phyloP scores from a whole-genome alignment of 768 basidiomycete genomes.

The Brasilioporus rufonigricans region DNA sequence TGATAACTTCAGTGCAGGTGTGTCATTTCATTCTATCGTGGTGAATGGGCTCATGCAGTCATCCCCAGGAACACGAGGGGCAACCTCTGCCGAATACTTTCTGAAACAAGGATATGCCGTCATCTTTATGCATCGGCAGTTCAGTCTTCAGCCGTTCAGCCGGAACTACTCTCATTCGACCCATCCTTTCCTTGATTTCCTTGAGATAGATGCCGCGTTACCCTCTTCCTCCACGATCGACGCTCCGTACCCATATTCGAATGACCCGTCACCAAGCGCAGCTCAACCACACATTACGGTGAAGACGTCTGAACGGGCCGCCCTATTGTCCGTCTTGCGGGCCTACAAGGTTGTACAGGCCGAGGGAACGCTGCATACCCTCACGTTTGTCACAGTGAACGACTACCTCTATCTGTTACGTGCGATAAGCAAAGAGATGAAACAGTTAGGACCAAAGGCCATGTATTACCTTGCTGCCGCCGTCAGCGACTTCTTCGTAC shows the following conservation, averaged over 20 bases:
- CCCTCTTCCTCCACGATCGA: conserved; percentile 20
- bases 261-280: conserved; percentile 29
- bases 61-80: conserved; percentile 84
- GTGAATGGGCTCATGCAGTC: conserved; percentile 1
- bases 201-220: conserved; percentile 59
- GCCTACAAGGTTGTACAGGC: conserved; percentile 80
- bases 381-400: conserved; percentile 92
- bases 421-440: conserved; percentile 77
- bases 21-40: conserved; percentile 19
- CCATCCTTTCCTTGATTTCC: conserved; percentile 95
- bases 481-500: conserved; percentile 97
- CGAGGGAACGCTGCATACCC: conserved; percentile 71
- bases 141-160: conserved; percentile 96
- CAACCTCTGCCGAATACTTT: conserved; percentile 98
- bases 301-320: conserved; percentile 56
- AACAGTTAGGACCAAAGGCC: conserved; percentile 60
- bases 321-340: conserved; percentile 69
- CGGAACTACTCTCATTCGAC: conserved; percentile 98
- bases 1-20: conserved; percentile 97
- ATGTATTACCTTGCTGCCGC: conserved; percentile 98
- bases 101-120: conserved; percentile 93
- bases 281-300: conserved; percentile 58
- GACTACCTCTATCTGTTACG: conserved; percentile 94
- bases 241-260: conserved; percentile 20
- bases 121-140: conserved; percentile 98